Conservation (phyloP, 805 yeast genomes). For the Teunomyces stri region DNA sequence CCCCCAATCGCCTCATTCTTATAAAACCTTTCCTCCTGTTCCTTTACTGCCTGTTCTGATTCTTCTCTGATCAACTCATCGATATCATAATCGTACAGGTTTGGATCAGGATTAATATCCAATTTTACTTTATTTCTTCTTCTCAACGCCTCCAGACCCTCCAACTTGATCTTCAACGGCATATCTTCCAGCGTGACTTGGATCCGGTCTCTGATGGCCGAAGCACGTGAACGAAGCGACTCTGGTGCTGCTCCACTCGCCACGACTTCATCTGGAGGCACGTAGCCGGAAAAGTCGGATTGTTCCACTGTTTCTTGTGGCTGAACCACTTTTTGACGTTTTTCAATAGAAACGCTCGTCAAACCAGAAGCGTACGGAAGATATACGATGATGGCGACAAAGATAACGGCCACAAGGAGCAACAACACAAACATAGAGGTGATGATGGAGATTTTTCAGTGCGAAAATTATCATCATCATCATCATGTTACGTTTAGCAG, state of each 20-base stretch:
- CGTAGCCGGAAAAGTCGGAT: constrained; percentile 27
- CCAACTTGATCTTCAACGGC: constrained; percentile 34
- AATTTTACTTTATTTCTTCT: constrained; percentile 32
- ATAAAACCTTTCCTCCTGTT: constrained; percentile 18
- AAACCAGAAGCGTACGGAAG: constrained; percentile 53
- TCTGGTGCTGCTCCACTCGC: constrained; percentile 10
- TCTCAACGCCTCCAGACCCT: constrained; percentile 19
- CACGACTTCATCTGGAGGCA: constrained; percentile 40
- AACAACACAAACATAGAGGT: constrained; percentile 35
- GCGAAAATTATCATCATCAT: not conserved
- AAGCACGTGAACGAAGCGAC: constrained; percentile 14
- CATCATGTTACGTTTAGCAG: no score
- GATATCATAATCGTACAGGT: constrained; percentile 43
- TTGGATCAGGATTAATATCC: constrained; percentile 37
- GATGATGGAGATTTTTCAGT: not conserved
- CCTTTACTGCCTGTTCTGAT: constrained; percentile 19
- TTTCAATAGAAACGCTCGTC: constrained; percentile 38
- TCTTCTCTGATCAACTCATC: constrained; percentile 43
- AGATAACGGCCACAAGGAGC: constrained; percentile 39
- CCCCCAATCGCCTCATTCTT: constrained; percentile 19
- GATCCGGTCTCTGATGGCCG: constrained; percentile 28
- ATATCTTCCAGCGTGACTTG: constrained; percentile 35
- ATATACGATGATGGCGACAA: constrained; percentile 37
- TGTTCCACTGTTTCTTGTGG: not conserved
- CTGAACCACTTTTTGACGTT: constrained; percentile 7